Evolutionary conservation across 345 rosid genomes (phyloP).

Genomic region (Abelmoschus esculentus): DNA sequence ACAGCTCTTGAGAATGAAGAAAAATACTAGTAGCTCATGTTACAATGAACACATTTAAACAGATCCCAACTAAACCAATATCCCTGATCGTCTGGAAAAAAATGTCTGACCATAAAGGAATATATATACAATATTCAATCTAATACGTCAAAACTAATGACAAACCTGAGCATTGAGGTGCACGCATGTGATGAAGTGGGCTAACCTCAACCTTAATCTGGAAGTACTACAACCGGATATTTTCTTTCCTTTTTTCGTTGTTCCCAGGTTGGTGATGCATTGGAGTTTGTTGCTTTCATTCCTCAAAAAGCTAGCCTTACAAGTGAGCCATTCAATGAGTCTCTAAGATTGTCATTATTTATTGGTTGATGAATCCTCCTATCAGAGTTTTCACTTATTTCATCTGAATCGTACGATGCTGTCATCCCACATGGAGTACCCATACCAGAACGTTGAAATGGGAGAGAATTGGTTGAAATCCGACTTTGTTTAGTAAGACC

Average conservation of each 20-base stretch:
- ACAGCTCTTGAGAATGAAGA: neutral
- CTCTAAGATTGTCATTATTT: slow-evolving; percentile 15
- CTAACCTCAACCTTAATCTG: too few species aligned
- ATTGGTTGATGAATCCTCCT: neutral
- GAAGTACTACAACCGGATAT: too few species aligned
- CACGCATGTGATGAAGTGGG: too few species aligned
- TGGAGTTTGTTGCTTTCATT: neutral
- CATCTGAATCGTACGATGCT: slow-evolving; percentile 7
- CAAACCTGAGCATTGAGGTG: too few species aligned
- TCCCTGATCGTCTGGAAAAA: neutral
- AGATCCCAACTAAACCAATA: neutral
- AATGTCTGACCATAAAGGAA: neutral
- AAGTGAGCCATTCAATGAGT: slow-evolving; percentile 3
- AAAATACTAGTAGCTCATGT: neutral
- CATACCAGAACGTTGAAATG: slow-evolving; percentile 7
- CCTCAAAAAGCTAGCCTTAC: slow-evolving; percentile 24
- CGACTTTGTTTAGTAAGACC: slow-evolving; percentile 18
- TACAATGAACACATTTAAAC: too few species aligned
- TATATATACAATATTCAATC: neutral
- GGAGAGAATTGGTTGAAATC: slow-evolving; percentile 16
- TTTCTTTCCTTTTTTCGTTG: too few species aligned
- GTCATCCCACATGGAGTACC: slow-evolving; percentile 5
- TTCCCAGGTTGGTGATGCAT: neutral
- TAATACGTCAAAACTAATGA: too few species aligned
- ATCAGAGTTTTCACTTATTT: slow-evolving; percentile 6